phyloP scores from a whole-genome alignment of 805 yeast species.

The Brettanomyces sp. region DNA sequence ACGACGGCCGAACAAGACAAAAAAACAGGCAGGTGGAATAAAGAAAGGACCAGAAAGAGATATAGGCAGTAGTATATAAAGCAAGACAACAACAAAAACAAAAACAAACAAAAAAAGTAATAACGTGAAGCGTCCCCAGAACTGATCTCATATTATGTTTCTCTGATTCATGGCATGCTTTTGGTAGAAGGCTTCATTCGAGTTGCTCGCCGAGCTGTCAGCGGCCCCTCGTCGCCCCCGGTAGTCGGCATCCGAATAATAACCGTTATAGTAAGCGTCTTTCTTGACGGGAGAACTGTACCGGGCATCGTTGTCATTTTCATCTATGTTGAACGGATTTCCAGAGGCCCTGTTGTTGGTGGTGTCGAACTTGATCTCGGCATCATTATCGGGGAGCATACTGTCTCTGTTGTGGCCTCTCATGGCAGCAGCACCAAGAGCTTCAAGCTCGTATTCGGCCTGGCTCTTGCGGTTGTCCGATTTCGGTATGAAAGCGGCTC shows the following conservation, averaged over 20 bases:
- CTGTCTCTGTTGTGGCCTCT: conserved; percentile 42
- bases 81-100: too few species aligned
- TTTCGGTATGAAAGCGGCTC: conserved; percentile 87
- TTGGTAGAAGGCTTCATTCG: neutral
- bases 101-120: too few species aligned
- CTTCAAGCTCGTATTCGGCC: conserved; percentile 50
- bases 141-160: neutral
- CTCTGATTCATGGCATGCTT: neutral
- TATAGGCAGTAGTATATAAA: too few species aligned
- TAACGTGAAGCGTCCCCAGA: too few species aligned
- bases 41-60: too few species aligned
- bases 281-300: neutral
- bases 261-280: neutral
- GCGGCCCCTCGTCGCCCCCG: neutral
- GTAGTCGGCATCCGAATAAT: neutral
- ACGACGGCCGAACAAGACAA: too few species aligned
- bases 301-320: neutral
- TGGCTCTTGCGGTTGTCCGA: conserved; percentile 23
- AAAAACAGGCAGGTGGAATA: too few species aligned
- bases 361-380: conserved; percentile 14
- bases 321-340: neutral
- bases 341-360: neutral
- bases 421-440: conserved; percentile 63
- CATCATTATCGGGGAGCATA: conserved; percentile 23
- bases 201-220: neutral